phyloP scores from a whole-genome alignment of 768 basidiomycete genomes.

The Crucibulum laeve region DNA sequence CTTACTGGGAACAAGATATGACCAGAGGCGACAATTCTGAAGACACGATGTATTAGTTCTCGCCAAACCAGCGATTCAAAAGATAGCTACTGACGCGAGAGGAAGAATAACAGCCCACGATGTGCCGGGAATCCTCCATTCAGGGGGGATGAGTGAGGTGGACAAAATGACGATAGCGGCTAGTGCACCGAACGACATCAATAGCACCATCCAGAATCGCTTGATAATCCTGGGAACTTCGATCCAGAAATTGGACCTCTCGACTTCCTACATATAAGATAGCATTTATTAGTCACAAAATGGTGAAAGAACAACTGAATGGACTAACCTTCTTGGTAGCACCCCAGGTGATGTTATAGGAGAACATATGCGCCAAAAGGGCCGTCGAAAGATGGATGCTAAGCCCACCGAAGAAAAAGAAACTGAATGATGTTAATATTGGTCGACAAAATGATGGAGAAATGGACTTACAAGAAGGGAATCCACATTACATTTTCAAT shows the following conservation, averaged over 20 bases:
- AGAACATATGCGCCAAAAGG: slow-evolving; percentile 66
- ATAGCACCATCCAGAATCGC: slow-evolving; percentile 68
- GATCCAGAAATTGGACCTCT: slow-evolving; percentile 85
- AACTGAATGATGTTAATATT: slow-evolving; percentile 32
- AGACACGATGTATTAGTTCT: background rate
- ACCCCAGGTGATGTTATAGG: slow-evolving; percentile 76
- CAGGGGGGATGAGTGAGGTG: slow-evolving; percentile 48
- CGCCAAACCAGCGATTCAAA: background rate
- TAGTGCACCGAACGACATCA: slow-evolving; percentile 47
- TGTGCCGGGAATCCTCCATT: slow-evolving; percentile 56
- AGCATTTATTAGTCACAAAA: background rate
- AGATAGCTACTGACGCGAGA: slow-evolving; percentile 45
- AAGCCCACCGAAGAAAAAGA: slow-evolving; percentile 77
- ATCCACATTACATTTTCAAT: slow-evolving; percentile 63
- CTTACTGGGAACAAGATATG: slow-evolving; percentile 76
- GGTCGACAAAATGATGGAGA: slow-evolving; percentile 1
- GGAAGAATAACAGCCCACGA: slow-evolving; percentile 80
- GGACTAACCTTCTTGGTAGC: slow-evolving; percentile 66
- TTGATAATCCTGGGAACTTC: slow-evolving; percentile 83
- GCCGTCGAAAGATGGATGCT: slow-evolving; percentile 66
- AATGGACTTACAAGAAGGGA: slow-evolving; percentile 68
- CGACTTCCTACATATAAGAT: slow-evolving; percentile 62
- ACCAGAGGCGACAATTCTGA: slow-evolving; percentile 55
- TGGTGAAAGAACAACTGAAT: background rate
- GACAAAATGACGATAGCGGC: slow-evolving; percentile 55